phyloP scores from a whole-genome alignment of 2,329 filamentous ascomycete genomes.

The Aspergillus piperis region DNA sequence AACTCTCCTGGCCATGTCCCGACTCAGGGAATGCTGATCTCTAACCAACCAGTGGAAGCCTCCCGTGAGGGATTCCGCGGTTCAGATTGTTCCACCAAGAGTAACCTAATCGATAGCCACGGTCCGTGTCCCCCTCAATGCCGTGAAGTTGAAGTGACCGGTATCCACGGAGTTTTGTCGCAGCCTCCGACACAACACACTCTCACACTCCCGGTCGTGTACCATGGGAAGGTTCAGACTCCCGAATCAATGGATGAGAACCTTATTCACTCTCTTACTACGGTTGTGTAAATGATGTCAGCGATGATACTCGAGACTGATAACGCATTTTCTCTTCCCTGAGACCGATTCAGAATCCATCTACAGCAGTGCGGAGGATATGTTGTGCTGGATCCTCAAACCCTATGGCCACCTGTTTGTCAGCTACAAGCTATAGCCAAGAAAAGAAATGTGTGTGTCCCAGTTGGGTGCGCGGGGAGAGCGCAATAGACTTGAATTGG shows the following conservation, averaged over 20 bases:
- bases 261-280: background rate
- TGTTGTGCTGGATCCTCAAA: background rate
- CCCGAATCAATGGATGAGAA: background rate
- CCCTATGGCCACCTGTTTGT: background rate
- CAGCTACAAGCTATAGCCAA: background rate
- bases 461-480: background rate
- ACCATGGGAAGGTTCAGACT: slow-evolving; percentile 3
- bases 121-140: slow-evolving; percentile 5
- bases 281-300: slow-evolving; percentile 17
- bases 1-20: background rate
- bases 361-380: background rate
- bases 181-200: slow-evolving; percentile 1
- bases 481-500: background rate
- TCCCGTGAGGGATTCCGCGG: slow-evolving; percentile 24
- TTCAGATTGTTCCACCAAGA: slow-evolving; percentile 20
- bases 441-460: background rate
- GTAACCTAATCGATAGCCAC: slow-evolving; percentile 21
- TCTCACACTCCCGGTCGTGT: slow-evolving; percentile 2
- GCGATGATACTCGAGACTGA: slow-evolving; percentile 8
- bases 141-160: slow-evolving; percentile 7
- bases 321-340: background rate
- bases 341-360: slow-evolving; percentile 6
- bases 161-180: background rate
- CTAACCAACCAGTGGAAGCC: slow-evolving; percentile 19
- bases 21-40: slow-evolving; percentile 14